Base-by-base conservation (phyloP, 192 early-diverging fungal genomes). In the Diversispora eburnea region DNA sequence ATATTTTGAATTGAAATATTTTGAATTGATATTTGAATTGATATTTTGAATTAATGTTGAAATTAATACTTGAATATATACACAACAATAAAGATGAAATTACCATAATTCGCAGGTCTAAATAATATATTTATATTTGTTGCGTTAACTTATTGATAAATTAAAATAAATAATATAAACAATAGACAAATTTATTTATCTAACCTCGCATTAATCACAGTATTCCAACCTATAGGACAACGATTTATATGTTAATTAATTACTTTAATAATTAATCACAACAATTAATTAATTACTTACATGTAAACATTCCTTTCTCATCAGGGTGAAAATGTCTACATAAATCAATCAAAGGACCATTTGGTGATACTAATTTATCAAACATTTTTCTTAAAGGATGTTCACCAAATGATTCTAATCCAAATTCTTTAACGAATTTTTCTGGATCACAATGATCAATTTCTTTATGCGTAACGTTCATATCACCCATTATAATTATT, bases 361-460 rank as follows among this genome's bases (percentile, higher is more conserved):
- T 76, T 1, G 88, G 87, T 8, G 79, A 68, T 19, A 92, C 48
- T 45, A 91, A 83, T 10, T 72, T n/a, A 51, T 88, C 80, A 52
- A 95, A 73, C 93, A 92, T 94, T 47, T 67, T 68, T 63, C 93
- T 82, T 1, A 83, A 78, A 8, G 79, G 84, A 1, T 84, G 80
- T 13, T 88, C 86, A 33, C 76, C 78, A 78, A 91, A 93, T 25
- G 81, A 70, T 8, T 75, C 69, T 15, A 88, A 76, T 0, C 83
- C 87, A 17, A 69, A 48, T 41, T 90, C 87, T 15, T 82, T 84
- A 25, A 85, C 84, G 70, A 80, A 80, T 59, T 84, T 80, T 52
- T 76, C 77, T 4, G 92, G 91, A 61, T 93, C 89, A 72, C 87
- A 90, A 69, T 93, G 91, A 70, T 94, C 93, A 33, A 91, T 79